Conservation (phyloP, 352 stramenopile species). For the Globisporangium splendens region DNA sequence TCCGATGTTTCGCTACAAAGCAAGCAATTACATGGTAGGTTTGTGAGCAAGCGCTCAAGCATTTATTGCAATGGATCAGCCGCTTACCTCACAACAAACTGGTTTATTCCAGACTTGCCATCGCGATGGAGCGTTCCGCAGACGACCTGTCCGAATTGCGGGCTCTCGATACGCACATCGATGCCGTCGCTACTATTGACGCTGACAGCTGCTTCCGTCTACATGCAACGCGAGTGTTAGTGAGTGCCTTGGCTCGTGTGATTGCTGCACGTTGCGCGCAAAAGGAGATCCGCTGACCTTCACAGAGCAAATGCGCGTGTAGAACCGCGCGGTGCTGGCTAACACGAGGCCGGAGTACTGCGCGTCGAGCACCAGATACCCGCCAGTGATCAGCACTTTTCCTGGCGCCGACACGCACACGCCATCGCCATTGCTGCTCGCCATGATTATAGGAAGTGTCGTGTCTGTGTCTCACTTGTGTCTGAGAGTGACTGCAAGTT, state of each 20-base stretch:
- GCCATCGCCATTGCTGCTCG: too few species aligned
- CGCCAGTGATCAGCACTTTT: constrained; percentile 96
- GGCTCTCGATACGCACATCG: constrained; percentile 72
- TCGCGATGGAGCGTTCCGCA: constrained; percentile 27
- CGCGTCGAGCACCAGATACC: constrained; percentile 94
- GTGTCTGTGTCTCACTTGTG: too few species aligned
- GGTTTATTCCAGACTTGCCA: constrained; percentile 13
- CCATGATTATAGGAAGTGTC: constrained; percentile 1
- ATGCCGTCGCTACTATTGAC: background rate
- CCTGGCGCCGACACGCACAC: constrained; percentile 90
- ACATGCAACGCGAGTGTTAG: background rate
- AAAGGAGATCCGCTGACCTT: too few species aligned
- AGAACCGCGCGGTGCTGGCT: constrained; percentile 90
- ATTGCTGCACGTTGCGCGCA: too few species aligned
- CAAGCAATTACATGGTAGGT: background rate
- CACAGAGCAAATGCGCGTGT: constrained; percentile 63
- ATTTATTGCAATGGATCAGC: background rate
- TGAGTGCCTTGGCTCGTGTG: background rate
- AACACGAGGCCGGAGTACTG: constrained; percentile 89
- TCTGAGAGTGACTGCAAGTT: too few species aligned
- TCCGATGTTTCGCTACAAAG: constrained; percentile 31
- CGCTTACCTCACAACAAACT: constrained; percentile 31
- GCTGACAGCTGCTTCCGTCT: background rate
- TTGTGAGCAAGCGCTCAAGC: background rate
- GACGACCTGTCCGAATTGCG: constrained; percentile 85